Conservation (phyloP, 805 yeast species). For the Candida vaughaniae region DNA sequence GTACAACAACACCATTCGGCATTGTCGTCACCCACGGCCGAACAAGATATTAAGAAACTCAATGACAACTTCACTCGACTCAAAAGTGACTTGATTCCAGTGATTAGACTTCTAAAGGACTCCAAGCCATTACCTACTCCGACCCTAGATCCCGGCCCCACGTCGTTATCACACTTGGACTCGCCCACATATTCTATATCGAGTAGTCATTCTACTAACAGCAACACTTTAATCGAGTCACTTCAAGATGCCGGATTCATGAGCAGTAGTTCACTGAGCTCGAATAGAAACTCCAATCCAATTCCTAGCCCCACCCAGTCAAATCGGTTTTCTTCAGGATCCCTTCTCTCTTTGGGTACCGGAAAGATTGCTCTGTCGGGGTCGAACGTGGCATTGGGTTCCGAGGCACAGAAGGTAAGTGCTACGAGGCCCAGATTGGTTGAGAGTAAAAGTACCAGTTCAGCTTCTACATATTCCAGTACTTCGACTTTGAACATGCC, state of each 20-base stretch:
- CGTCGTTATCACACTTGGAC: conserved; percentile 15
- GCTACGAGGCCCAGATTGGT: conserved; percentile 21
- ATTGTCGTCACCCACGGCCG: conserved; percentile 12
- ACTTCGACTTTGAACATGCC: conserved; percentile 9
- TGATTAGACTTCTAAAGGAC: conserved; percentile 61
- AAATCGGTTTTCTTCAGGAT: conserved; percentile 37
- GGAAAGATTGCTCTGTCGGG: conserved; percentile 31
- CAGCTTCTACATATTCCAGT: conserved; percentile 24
- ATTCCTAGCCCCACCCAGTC: conserved; percentile 28
- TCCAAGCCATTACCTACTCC: conserved; percentile 69
- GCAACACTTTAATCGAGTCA: conserved; percentile 11
- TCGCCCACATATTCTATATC: conserved; percentile 31
- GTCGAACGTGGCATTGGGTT: not conserved
- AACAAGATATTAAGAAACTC: conserved; percentile 38
- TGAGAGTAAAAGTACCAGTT: conserved; percentile 20
- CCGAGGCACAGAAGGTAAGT: conserved; percentile 7
- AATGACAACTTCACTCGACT: conserved; percentile 55
- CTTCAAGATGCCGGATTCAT: conserved; percentile 11
- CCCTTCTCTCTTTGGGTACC: conserved; percentile 40
- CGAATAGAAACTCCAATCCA: conserved; percentile 14
- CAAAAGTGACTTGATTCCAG: conserved; percentile 64
- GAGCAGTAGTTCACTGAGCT: conserved; percentile 5
- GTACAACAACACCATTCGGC: conserved; percentile 17
- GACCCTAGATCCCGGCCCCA: conserved; percentile 42
- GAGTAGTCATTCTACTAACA: conserved; percentile 14